Percentiles rank a stretch among this genome's conserved stretches.
These are phyloP conservation scores for Daldinia childiae DNA, from an alignment of 495 filamentous ascomycete species.

Conservation along the genomic window DNA sequence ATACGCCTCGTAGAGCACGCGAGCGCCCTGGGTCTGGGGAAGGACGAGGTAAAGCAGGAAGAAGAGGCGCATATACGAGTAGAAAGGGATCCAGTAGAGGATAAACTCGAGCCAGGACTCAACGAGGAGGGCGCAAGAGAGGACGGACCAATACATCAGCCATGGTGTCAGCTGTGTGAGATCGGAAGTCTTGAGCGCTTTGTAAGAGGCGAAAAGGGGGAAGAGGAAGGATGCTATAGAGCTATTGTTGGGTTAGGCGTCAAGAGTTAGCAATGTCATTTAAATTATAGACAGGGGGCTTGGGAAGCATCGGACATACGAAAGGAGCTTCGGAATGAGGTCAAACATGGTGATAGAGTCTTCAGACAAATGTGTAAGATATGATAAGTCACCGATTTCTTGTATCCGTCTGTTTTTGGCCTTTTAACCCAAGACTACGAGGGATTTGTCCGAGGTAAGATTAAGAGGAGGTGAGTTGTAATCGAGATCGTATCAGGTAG, in stretches of 20 bases:
- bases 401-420: background rate
- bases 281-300: slow-evolving; percentile 9
- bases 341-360: slow-evolving; percentile 71
- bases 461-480: slow-evolving; percentile 7
- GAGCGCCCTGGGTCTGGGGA: slow-evolving; percentile 94
- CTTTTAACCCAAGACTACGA: background rate
- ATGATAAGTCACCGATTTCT: slow-evolving; percentile 2
- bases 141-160: slow-evolving; percentile 99
- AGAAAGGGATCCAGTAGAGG: slow-evolving; percentile 92
- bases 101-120: slow-evolving; percentile 90
- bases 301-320: slow-evolving; percentile 63
- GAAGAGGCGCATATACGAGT: slow-evolving; percentile 86
- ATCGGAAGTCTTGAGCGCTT: slow-evolving; percentile 92
- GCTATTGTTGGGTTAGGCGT: slow-evolving; percentile 52
- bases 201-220: slow-evolving; percentile 97
- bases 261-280: slow-evolving; percentile 16
- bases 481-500: slow-evolving; percentile 17
- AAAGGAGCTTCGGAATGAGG: slow-evolving; percentile 80
- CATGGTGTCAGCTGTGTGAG: slow-evolving; percentile 94
- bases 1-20: slow-evolving; percentile 81
- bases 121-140: slow-evolving; percentile 80
- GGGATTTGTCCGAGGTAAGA: background rate
- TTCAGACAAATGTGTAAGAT: background rate
- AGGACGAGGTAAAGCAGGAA: slow-evolving; percentile 95
- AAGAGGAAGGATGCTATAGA: slow-evolving; percentile 92